A percentile compares a stretch with the other conserved stretches of the same genome.
Evolutionary conservation across 257 asterid species (phyloP).

Genomic region (Primulina huaijiensis): DNA sequence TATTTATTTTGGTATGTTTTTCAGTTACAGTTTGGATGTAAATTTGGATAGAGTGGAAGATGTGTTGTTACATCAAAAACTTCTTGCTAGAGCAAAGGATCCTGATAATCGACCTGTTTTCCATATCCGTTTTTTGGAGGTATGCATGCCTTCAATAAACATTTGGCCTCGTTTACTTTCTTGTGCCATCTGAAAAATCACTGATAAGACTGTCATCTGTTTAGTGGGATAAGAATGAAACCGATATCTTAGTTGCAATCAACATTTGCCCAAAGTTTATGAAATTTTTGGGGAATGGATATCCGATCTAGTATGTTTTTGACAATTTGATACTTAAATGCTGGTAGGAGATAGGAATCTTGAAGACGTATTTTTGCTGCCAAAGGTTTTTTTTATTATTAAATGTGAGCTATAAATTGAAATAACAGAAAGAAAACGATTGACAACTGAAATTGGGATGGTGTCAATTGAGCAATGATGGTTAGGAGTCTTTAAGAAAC

Average conservation of each 20-base stretch:
- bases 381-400: neutral
- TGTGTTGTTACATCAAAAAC: slow-evolving; percentile 75
- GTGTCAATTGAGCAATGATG: no score
- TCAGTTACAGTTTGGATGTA: slow-evolving; percentile 77
- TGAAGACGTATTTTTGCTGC: neutral
- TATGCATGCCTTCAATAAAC: slow-evolving; percentile 23
- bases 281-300: slow-evolving; percentile 2
- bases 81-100: slow-evolving; percentile 76
- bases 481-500: no score
- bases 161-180: slow-evolving; percentile 1
- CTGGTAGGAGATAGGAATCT: slow-evolving; percentile 4
- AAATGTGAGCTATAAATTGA: no score
- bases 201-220: neutral
- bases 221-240: neutral
- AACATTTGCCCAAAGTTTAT: slow-evolving; percentile 6
- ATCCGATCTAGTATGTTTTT: neutral
- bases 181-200: neutral
- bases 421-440: no score
- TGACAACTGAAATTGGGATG: no score
- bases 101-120: slow-evolving; percentile 73
- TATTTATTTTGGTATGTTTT: slow-evolving; percentile 26
- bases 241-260: neutral
- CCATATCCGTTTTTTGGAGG: slow-evolving; percentile 77
- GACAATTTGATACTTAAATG: slow-evolving; percentile 15
- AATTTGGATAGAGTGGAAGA: slow-evolving; percentile 86